Percentiles rank a stretch among this genome's conserved stretches.
Evolutionary conservation across 768 basidiomycete species (phyloP).

Genomic region (Mrakia blollopis): DNA sequence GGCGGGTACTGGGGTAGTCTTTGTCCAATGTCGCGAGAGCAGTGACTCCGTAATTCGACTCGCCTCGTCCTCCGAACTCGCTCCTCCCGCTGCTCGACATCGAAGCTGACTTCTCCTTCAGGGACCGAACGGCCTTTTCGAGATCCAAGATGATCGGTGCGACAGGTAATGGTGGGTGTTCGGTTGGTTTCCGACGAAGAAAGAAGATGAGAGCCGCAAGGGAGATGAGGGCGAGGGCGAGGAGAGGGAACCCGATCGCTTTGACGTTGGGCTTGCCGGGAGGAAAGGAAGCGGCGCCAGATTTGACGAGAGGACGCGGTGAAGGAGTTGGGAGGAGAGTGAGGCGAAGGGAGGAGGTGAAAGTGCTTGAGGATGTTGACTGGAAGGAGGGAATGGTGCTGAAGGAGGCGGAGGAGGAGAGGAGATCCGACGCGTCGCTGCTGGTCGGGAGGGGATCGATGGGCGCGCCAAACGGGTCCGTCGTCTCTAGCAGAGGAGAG

Average conservation of each 20-base stretch:
- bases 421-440: no score
- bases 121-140: background rate
- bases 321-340: background rate
- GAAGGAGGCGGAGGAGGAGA: no score
- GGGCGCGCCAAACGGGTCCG: no score
- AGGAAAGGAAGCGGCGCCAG: background rate
- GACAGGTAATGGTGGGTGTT: background rate
- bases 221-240: background rate
- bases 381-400: no score
- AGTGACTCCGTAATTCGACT: background rate
- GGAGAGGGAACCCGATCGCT: background rate
- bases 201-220: background rate
- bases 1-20: background rate
- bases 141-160: background rate
- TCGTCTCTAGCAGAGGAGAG: no score
- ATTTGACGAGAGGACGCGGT: background rate
- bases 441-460: no score
- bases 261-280: background rate
- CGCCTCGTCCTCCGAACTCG: background rate
- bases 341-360: no score
- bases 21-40: background rate
- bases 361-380: no score
- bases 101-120: background rate
- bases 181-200: background rate
- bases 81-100: background rate